Evolutionary conservation across 116 monocot species (phyloP), one percentile per base, ranked within the genome.

Genomic region (Papilionanthe hybrid): DNA sequence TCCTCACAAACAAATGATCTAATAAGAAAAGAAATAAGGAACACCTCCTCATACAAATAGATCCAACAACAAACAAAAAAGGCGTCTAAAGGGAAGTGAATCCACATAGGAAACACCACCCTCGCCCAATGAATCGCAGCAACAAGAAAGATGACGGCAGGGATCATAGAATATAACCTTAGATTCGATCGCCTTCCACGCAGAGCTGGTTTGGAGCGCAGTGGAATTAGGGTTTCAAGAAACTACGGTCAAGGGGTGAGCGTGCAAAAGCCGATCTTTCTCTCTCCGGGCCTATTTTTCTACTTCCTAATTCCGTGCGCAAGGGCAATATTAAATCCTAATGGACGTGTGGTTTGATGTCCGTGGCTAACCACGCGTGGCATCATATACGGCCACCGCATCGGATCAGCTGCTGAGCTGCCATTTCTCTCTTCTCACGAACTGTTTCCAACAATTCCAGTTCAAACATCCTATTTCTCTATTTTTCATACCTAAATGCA

Each of bases 191-290:
- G 68, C 68, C 68, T 30, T 68, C 30, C 30, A 17, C n/a, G 0
- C 42, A 19, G 11, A 42, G 68, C 42, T 43, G 20, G 19, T 19
- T 42, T 72, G 43, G 18, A 6, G 42, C 5, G 20, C 43, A 44
- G 37, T 37, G 44, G 20, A 73, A 73, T 73, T 73, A 73, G 73
- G 73, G 73, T 44, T 73, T 73, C 73, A 13, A n/a, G 43, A 18
- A 41, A 41, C 71, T 44, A 17, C 17, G 43, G 73, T 43, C 73
- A 73, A 73, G 73, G 22, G 43, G 44, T 20, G 22, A 71, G 15
- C 12, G 73, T 20, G 44, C 7, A 22, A 69, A 73, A 1, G 71
- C 71, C 41, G 71, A 45, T 43, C 42, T 73, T n/a, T 43, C 72
- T 44, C 44, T 9, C 73, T 45, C 2, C 73, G 13, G 42, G 3